Percentiles rank a stretch among this genome's conserved stretches.
phyloP scores from a whole-genome alignment of 2,329 filamentous ascomycete species.

The Neopestalotiopsis sp. region DNA sequence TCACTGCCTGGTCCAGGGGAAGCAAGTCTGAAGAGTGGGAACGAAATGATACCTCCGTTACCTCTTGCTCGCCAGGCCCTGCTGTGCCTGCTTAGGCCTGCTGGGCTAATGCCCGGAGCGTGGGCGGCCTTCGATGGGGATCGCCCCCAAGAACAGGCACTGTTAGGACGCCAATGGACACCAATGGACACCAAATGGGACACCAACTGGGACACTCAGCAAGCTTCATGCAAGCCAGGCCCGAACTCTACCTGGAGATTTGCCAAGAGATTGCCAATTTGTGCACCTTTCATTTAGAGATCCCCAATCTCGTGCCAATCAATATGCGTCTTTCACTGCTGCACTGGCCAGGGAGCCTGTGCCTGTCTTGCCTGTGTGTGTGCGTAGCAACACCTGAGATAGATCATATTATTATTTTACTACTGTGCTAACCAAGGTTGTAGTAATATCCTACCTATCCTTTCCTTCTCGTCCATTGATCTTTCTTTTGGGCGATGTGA shows the following conservation, averaged over 20 bases:
- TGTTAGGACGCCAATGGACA: too few species aligned
- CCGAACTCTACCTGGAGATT: background rate
- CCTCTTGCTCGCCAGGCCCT: background rate
- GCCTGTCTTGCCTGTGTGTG: background rate
- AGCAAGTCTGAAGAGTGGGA: constrained; percentile 10
- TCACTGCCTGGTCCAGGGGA: constrained; percentile 10
- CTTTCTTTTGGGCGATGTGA: background rate
- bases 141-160: background rate
- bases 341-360: background rate
- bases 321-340: constrained; percentile 3
- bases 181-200: background rate
- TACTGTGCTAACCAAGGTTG: background rate
- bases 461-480: background rate
- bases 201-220: constrained; percentile 3
- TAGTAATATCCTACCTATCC: background rate
- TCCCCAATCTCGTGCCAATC: constrained; percentile 13
- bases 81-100: background rate
- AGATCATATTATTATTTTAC: background rate
- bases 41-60: constrained; percentile 14
- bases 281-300: constrained; percentile 10
- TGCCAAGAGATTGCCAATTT: background rate
- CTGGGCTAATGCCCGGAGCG: background rate
- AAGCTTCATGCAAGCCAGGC: constrained; percentile 5
- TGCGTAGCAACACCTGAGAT: background rate
- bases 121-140: background rate